phyloP scores from a whole-genome alignment of 2,329 filamentous ascomycete species.

The Massarina eburnea region DNA sequence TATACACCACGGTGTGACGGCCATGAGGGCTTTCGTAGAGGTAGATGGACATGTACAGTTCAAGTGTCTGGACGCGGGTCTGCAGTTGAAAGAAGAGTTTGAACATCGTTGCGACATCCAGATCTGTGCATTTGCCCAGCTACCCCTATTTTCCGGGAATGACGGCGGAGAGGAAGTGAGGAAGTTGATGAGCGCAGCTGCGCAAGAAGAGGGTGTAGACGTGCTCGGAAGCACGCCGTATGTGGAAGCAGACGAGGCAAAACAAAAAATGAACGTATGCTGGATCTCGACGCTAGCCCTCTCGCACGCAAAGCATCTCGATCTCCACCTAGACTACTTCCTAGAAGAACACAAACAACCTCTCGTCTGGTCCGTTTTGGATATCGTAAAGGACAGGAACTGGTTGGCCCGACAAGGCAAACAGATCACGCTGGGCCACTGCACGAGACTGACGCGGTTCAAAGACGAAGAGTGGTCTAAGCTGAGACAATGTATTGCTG shows the following conservation, averaged over 20 bases:
- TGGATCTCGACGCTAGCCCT: slow-evolving; percentile 64
- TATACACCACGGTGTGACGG: slow-evolving; percentile 64
- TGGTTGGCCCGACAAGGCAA: slow-evolving; percentile 50
- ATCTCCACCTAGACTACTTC: slow-evolving; percentile 74
- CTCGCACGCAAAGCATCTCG: slow-evolving; percentile 57
- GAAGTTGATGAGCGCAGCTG: slow-evolving; percentile 51
- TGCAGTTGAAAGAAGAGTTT: slow-evolving; percentile 60
- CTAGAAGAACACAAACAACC: slow-evolving; percentile 54
- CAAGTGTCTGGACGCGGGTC: slow-evolving; percentile 60
- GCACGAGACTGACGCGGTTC: slow-evolving; percentile 65
- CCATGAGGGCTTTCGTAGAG: slow-evolving; percentile 72
- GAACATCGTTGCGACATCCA: slow-evolving; percentile 60
- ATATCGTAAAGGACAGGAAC: slow-evolving; percentile 49
- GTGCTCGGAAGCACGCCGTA: slow-evolving; percentile 71
- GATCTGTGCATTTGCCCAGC: slow-evolving; percentile 71
- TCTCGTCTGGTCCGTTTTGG: slow-evolving; percentile 58
- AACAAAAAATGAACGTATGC: slow-evolving; percentile 59
- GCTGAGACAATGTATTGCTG: slow-evolving; percentile 52
- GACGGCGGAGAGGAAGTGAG: slow-evolving; percentile 56
- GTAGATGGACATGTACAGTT: slow-evolving; percentile 63
- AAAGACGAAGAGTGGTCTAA: slow-evolving; percentile 50
- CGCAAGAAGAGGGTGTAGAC: slow-evolving; percentile 50
- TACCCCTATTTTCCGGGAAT: slow-evolving; percentile 63
- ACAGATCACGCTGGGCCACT: slow-evolving; percentile 61
- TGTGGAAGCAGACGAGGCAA: slow-evolving; percentile 58